Conservation (phyloP, 2,329 filamentous ascomycete genomes). For the Apiospora kogelbergensis region DNA sequence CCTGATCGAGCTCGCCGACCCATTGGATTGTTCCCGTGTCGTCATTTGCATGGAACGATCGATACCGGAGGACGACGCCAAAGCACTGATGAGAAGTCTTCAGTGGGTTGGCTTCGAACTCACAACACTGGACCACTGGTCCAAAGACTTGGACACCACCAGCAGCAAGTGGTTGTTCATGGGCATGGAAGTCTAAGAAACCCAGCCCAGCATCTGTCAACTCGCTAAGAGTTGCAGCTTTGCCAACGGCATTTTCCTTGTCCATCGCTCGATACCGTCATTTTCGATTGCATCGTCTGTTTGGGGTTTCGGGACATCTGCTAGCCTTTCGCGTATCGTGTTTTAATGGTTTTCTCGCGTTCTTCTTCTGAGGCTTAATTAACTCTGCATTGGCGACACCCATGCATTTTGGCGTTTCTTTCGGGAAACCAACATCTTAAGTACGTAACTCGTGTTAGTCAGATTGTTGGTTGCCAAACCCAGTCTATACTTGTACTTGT, state of each 20-base stretch:
- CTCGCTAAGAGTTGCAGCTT: constrained; percentile 10
- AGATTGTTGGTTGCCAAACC: background rate
- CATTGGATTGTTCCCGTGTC: constrained; percentile 74
- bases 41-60: constrained; percentile 79
- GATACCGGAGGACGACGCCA: constrained; percentile 60
- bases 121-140: constrained; percentile 77
- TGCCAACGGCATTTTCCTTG: constrained; percentile 7
- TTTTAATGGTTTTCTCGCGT: background rate
- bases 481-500: background rate
- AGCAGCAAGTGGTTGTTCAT: constrained; percentile 84
- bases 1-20: constrained; percentile 82
- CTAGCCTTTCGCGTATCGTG: background rate
- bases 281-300: background rate
- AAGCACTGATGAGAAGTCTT: constrained; percentile 74
- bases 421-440: background rate
- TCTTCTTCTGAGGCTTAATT: background rate
- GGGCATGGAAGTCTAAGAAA: constrained; percentile 73
- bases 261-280: constrained; percentile 3
- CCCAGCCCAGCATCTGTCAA: background rate
- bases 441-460: background rate
- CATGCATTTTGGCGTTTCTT: background rate
- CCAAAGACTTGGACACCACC: constrained; percentile 60
- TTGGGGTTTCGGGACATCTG: background rate
- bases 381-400: background rate
- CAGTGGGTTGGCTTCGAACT: constrained; percentile 93